Base-by-base conservation (phyloP, 2,329 filamentous ascomycete species). In the Fusarium zealandicum region DNA sequence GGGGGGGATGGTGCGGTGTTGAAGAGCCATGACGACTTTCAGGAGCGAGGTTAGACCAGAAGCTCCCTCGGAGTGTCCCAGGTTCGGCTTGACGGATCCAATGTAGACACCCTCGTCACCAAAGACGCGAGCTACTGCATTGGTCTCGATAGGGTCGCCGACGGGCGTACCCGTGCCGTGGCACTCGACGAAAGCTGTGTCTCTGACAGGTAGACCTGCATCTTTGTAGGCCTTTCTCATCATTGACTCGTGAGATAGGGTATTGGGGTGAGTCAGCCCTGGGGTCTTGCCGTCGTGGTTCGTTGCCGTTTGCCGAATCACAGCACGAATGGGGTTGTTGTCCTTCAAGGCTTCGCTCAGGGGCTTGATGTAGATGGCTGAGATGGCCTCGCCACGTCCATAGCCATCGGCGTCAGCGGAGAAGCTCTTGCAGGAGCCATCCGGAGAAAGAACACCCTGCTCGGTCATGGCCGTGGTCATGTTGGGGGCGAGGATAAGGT, bases 151-250 rank as follows among this genome's bases (percentile, higher is more conserved):
- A 2, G 86, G 87, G 68, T 96, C 92, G 50, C 92, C 92, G 31
- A 90, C 91, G 72, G 96, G 91, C 0, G 92, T 96, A 27, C 92
- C 92, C 1, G 92, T 96, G 5, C 92, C 92, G 71, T 96, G 92
- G 86, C 96, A 92, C 73, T 96, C 92, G 3, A 96, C 88, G 65
- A 95, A 96, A 20, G 20, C 20, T 4, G 20, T 20, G 20, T 20
- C 20, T 6, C 20, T 20, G 20, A 20, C 20, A 20, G 20, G 20
- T 6, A 20, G 20, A 6, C 20, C 20, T 20, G 20, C 20, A 20
- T 20, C 20, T 20, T 71, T 87, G 85, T 22, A 96, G 83, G 50
- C 91, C 88, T 44, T 86, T 82, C 1, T 91, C 88, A 66, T 93
- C 87, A 13, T 95, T 53, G 78, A 78, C 30, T 83, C 78, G 62